Evolutionary conservation across 1,139 yeast species (phyloP).

Genomic region (Geotrichum bryndzae): DNA sequence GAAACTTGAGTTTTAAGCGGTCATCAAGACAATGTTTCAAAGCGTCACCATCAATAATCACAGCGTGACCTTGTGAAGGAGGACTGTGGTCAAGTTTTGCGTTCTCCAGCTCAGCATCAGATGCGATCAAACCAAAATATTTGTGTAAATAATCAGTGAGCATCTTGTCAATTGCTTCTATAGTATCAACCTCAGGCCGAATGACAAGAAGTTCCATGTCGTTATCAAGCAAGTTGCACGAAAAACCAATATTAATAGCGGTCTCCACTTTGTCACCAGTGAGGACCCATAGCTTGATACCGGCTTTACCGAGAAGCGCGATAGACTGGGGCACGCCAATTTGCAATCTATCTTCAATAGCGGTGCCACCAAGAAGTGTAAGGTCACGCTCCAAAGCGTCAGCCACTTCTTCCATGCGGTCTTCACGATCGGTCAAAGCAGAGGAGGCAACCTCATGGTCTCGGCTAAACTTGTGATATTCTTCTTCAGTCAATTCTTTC

Average conservation of each 20-base stretch:
- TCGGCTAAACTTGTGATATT: conserved; percentile 60
- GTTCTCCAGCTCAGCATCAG: conserved; percentile 47
- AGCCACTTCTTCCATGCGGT: conserved; percentile 62
- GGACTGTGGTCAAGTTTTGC: conserved; percentile 71
- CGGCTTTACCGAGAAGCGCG: conserved; percentile 73
- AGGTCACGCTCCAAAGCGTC: conserved; percentile 72
- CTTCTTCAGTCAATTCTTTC: conserved; percentile 55
- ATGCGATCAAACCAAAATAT: conserved; percentile 59
- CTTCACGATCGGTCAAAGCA: conserved; percentile 71
- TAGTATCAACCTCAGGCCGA: conserved; percentile 36
- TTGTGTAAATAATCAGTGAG: conserved; percentile 53
- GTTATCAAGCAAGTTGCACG: conserved; percentile 79
- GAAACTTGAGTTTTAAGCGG: conserved; percentile 53
- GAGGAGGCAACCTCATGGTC: conserved; percentile 66
- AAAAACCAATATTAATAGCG: conserved; percentile 92
- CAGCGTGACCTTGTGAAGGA: conserved; percentile 70
- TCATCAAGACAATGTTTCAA: conserved; percentile 60
- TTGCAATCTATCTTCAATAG: conserved; percentile 90
- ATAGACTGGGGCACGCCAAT: conserved; percentile 93
- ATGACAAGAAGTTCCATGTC: conserved; percentile 83
- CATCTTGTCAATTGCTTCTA: conserved; percentile 46
- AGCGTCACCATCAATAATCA: conserved; percentile 90
- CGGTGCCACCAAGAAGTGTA: conserved; percentile 82
- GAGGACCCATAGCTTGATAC: conserved; percentile 90
- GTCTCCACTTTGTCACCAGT: conserved; percentile 97